Conservation (phyloP, 345 rosid genomes). For the Populus nigra region DNA sequence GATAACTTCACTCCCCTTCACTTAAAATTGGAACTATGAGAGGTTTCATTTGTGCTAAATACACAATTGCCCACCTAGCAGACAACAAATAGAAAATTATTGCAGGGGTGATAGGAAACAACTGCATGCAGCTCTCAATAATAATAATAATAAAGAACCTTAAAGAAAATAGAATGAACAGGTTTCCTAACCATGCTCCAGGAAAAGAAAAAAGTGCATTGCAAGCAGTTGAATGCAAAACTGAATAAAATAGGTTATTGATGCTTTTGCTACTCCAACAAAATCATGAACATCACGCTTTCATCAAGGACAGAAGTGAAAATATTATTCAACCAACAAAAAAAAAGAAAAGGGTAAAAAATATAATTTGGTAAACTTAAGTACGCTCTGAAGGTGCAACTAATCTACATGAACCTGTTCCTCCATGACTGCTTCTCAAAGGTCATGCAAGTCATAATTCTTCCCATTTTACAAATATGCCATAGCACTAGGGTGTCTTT, state of each 20-base stretch:
- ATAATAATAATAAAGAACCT: not conserved
- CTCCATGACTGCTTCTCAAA: not conserved
- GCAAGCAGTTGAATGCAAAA: not conserved
- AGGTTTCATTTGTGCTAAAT: conserved; percentile 96
- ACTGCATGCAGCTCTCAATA: not conserved
- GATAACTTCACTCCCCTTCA: conserved; percentile 60
- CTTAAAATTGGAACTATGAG: conserved; percentile 88
- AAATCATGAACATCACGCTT: not conserved
- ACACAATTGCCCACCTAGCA: conserved; percentile 97
- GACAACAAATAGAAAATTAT: not conserved
- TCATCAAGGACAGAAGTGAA: not conserved
- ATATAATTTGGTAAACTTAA: not conserved
- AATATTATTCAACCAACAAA: not conserved
- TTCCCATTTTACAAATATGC: not conserved
- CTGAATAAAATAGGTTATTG: not conserved
- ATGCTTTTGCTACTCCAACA: not conserved
- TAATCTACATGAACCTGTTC: not conserved
- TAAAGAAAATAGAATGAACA: not conserved
- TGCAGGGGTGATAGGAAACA: not conserved
- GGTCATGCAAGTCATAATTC: not conserved
- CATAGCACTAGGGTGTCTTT: not conserved
- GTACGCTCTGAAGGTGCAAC: not conserved
- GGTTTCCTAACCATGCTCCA: not conserved
- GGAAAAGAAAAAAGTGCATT: not conserved
- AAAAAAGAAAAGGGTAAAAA: not conserved